Base-by-base conservation (phyloP, 192 early-diverging fungal genomes). In the Entomortierella beljakovae region DNA sequence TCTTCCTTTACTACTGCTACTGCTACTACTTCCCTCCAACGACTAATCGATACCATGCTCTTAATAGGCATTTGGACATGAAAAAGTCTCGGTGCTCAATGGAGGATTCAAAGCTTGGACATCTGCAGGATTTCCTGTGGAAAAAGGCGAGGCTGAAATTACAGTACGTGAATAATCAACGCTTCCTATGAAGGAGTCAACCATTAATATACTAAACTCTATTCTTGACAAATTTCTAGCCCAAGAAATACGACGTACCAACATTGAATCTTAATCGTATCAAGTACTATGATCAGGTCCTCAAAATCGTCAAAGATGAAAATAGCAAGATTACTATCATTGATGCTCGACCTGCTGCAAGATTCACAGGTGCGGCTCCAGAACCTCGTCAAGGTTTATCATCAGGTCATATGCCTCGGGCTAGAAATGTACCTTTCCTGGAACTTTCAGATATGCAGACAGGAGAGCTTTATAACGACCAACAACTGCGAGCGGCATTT, bases 71-170 rank as follows among this genome's bases (percentile, higher is more conserved):
- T 95, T 99, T 90, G 94, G 94, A 16, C 97, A 99, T 62, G 58
- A 91, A 33, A 92, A 93, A 3, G 90, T 96, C 2, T 95, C 93
- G 34, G 88, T 99, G 7, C 77, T 99, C 57, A 88, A 99, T 50
- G 97, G 97, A 26, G 97, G 97, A 10, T 71, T 99, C 35, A 90
- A 89, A 2, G 88, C 87, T 34, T 99, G 97, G 97, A 72, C 83
- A 10, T 68, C 66, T 7, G 87, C 87, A 25, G 82, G 84, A 49
- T 64, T 82, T 28, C 85, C 87, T 28, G 64, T 88, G 7, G 88
- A 81, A 46, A 80, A 38, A n/a, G 88, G 81, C 16, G 73, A 79
- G 20, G 55, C 68, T 11, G 69, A 57, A 29, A 54, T 71, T 38
- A 46, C 65, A 75, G 87, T 83, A 71, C 34, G 37, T 37, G 1